phyloP scores from a whole-genome alignment of 1,284 basidiomycete genomes.

The Irpex sp. region DNA sequence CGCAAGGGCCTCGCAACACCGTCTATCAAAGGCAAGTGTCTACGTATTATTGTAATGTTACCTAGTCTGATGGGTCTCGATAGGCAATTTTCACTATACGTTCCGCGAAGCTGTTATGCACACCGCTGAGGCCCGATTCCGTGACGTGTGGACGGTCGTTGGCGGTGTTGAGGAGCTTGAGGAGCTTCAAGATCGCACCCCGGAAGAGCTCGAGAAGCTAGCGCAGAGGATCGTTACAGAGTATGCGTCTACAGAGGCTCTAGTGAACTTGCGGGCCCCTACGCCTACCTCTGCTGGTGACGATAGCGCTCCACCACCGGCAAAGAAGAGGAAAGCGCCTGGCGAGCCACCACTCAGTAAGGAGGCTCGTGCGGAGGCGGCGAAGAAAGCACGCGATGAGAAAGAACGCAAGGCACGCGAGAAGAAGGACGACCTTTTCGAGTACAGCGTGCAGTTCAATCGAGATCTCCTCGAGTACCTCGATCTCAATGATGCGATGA shows the following conservation, averaged over 20 bases:
- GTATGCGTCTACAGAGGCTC: slow-evolving; percentile 1
- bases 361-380: no score
- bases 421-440: slow-evolving; percentile 22
- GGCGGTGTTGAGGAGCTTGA: slow-evolving; percentile 5
- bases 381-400: no score
- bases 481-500: slow-evolving; percentile 26
- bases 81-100: slow-evolving; percentile 19
- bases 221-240: slow-evolving; percentile 10
- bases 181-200: slow-evolving; percentile 2
- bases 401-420: no score
- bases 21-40: slow-evolving; percentile 8
- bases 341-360: no score
- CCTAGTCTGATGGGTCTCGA: not conserved
- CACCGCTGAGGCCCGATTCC: slow-evolving; percentile 14
- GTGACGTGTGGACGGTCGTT: slow-evolving; percentile 6
- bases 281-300: slow-evolving; percentile 7
- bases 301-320: slow-evolving; percentile 3
- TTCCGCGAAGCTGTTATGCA: slow-evolving; percentile 15
- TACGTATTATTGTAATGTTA: no score
- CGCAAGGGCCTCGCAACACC: slow-evolving; percentile 13
- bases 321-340: no score
- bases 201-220: slow-evolving; percentile 18
- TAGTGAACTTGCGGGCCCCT: not conserved
- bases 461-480: slow-evolving; percentile 30
- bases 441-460: slow-evolving; percentile 26